A percentile compares a stretch with the other conserved stretches of the same genome.
Conservation (phyloP, 1,284 basidiomycete species). For the Paramarasmius palmivorus region DNA sequence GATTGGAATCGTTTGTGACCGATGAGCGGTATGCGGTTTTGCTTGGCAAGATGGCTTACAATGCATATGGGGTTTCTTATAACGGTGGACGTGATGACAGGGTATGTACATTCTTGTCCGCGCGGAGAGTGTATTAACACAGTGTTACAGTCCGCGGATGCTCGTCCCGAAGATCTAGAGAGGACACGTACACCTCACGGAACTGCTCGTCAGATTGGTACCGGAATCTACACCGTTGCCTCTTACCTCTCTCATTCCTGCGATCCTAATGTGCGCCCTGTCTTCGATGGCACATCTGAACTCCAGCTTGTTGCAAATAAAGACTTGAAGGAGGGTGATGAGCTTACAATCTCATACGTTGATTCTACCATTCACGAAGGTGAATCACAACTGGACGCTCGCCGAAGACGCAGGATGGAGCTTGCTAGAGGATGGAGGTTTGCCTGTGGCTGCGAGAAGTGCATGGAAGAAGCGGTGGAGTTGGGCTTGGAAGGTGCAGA, state of each 20-base stretch:
- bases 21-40: slow-evolving; percentile 64
- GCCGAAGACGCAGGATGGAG: slow-evolving; percentile 66
- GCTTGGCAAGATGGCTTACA: slow-evolving; percentile 72
- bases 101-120: slow-evolving; percentile 37
- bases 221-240: slow-evolving; percentile 72
- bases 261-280: slow-evolving; percentile 59
- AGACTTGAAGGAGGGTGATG: slow-evolving; percentile 70
- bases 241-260: slow-evolving; percentile 80
- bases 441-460: slow-evolving; percentile 68
- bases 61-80: slow-evolving; percentile 69
- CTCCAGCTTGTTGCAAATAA: slow-evolving; percentile 65
- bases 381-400: slow-evolving; percentile 54
- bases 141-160: slow-evolving; percentile 25
- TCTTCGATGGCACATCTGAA: slow-evolving; percentile 65
- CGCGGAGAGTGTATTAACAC: slow-evolving; percentile 1
- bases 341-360: slow-evolving; percentile 73
- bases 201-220: slow-evolving; percentile 70
- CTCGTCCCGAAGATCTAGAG: slow-evolving; percentile 66
- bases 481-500: slow-evolving; percentile 36
- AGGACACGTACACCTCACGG: slow-evolving; percentile 73
- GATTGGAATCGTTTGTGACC: slow-evolving; percentile 67
- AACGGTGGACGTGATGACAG: slow-evolving; percentile 67
- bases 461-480: slow-evolving; percentile 50
- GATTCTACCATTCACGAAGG: slow-evolving; percentile 56
- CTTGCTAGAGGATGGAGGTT: slow-evolving; percentile 81